Evolutionary conservation across 805 yeast species (phyloP), one percentile per base, ranked within the genome.

Genomic region (Schizosaccharomyces octosporus): DNA sequence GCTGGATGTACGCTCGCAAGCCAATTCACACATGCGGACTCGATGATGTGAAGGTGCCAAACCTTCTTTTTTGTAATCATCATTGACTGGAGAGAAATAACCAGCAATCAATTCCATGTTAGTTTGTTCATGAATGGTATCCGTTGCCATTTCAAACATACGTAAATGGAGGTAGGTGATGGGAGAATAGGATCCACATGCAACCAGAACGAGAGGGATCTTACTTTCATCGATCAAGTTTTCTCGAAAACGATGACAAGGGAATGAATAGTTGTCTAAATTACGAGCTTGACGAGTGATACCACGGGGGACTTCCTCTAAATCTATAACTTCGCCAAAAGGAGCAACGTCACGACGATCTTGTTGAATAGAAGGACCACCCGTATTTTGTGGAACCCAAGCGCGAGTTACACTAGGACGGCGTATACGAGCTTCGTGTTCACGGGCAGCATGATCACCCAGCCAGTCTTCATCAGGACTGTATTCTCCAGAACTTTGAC

Each of bases 111-210:
- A 95, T 73, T 93, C 98, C 68, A 88, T 93, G 65, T 90, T 74
- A 1, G 97, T 93, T 65, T 83, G 88, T 71, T 93, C 98, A 58
- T 86, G 75, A 60, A 93, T 85, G 7, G 94, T 81, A 71, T 93
- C 98, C 67, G 93, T 74, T 0, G 98, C 98, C 98, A 93, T 93
- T 73, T 93, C 98, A 71, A 93, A 93, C 97, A 93, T 93, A 63
- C 98, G 79, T 68, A 93, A 75, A 72, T 93, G 98, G 62, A 93
- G 75, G 72, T 93, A 93, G 0, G 98, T 93, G 62, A 93, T 83
- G 42, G 98, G 98, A 1, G 95, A 85, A 69, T 90, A 93, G 1
- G 96, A 87, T 7, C 98, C 98, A 73, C 98, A 93, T 1, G 97
- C 97, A 32, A 93, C 97, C 61, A 93, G 79, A 13, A 93, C 97